Evolutionary conservation across 306 rosid genomes (phyloP).

Genomic region (Chamaecrista fasciculata): DNA sequence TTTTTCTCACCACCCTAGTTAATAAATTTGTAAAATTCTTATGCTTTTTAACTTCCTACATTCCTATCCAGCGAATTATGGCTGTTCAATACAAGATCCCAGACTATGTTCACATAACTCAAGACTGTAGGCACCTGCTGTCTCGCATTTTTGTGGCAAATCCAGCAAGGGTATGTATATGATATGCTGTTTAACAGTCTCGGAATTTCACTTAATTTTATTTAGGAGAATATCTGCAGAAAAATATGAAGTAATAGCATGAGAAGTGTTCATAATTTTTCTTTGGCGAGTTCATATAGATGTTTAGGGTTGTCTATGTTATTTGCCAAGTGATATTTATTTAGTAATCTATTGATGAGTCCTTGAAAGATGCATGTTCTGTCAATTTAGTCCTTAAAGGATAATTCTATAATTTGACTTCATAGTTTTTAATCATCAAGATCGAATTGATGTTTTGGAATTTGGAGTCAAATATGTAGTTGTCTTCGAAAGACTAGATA

Average conservation of each 20-base stretch:
- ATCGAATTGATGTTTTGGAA: background rate
- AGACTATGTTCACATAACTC: constrained; percentile 84
- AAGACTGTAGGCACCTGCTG: constrained; percentile 73
- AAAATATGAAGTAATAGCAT: background rate
- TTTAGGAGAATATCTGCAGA: background rate
- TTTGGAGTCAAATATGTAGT: background rate
- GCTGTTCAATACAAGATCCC: constrained; percentile 89
- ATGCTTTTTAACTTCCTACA: constrained; percentile 15
- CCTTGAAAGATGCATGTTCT: background rate
- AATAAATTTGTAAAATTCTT: constrained; percentile 6
- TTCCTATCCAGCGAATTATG: constrained; percentile 69
- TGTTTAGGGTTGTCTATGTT: background rate
- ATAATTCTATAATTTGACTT: background rate
- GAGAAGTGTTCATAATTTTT: constrained; percentile 18
- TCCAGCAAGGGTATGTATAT: constrained; percentile 57
- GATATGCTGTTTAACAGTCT: background rate
- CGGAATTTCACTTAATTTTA: background rate
- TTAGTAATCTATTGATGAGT: background rate
- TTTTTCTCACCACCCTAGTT: background rate
- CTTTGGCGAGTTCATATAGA: constrained; percentile 12
- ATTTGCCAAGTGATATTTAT: background rate
- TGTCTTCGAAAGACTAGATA: background rate
- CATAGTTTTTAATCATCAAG: background rate
- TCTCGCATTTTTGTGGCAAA: constrained; percentile 78
- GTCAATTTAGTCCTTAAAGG: background rate